phyloP scores from a whole-genome alignment of 345 rosid genomes.

The Aurinia saxatilis region DNA sequence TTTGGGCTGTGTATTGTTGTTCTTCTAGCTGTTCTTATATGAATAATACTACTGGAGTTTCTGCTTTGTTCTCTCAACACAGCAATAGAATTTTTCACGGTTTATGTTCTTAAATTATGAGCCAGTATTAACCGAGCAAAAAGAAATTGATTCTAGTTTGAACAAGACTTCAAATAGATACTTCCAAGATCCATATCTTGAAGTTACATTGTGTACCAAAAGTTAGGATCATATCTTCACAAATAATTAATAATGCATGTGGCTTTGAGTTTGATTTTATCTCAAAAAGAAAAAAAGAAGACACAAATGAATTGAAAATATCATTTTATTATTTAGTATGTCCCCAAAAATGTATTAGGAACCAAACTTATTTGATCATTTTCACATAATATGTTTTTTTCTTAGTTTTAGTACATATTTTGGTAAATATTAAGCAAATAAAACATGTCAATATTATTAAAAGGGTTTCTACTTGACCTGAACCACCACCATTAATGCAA shows the following conservation, averaged over 20 bases:
- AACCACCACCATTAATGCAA: background rate
- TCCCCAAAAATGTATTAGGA: too few species aligned
- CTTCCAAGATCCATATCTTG: background rate
- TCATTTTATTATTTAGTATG: background rate
- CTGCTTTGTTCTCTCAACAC: conserved; percentile 7
- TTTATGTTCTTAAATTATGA: background rate
- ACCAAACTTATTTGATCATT: too few species aligned
- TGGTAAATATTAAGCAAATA: too few species aligned
- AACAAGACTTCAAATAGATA: conserved; percentile 1
- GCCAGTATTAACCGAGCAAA: background rate
- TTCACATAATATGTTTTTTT: too few species aligned
- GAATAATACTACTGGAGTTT: conserved; percentile 4
- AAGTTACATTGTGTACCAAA: too few species aligned
- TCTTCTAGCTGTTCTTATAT: conserved; percentile 3
- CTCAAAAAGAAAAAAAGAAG: background rate
- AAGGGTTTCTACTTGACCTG: too few species aligned
- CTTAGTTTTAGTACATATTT: too few species aligned
- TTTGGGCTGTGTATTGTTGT: conserved; percentile 21
- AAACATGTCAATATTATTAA: background rate
- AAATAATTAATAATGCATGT: too few species aligned
- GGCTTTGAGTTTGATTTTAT: background rate
- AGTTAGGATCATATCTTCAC: too few species aligned
- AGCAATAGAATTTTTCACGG: background rate
- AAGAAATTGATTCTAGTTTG: background rate
- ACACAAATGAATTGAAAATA: background rate